phyloP scores from a whole-genome alignment of 108 stramenopile species.

The Bacterosira constricta region DNA sequence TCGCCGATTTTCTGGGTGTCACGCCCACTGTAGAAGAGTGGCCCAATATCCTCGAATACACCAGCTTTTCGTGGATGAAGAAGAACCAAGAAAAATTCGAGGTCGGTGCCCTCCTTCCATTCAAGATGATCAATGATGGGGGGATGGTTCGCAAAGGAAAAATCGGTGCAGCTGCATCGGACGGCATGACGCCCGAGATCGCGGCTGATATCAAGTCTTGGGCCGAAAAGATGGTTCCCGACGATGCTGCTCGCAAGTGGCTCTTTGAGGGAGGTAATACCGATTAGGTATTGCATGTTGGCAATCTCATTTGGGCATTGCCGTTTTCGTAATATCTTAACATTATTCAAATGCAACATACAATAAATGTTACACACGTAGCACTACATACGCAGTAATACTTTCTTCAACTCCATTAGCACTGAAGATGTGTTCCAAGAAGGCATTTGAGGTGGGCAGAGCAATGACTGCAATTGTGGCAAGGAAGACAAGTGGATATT shows the following conservation, averaged over 20 bases:
- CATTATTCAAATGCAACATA: too few relatives aligned
- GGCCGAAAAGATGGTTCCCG: constrained; percentile 1
- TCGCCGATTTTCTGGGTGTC: constrained; percentile 15
- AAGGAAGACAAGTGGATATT: too few relatives aligned
- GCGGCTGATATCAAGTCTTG: constrained; percentile 2
- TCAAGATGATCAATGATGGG: not conserved
- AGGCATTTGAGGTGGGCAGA: too few relatives aligned
- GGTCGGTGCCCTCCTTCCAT: not conserved
- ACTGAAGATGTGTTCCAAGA: too few relatives aligned
- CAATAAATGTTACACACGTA: too few relatives aligned
- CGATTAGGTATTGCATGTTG: too few relatives aligned
- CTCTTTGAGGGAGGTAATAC: constrained; percentile 17
- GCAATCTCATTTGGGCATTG: too few relatives aligned
- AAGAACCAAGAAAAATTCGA: constrained; percentile 8
- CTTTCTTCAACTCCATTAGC: too few relatives aligned
- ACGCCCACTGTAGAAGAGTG: constrained; percentile 14
- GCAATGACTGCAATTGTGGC: too few relatives aligned
- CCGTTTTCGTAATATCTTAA: too few relatives aligned
- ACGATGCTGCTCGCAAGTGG: constrained; percentile 11
- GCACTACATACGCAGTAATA: too few relatives aligned
- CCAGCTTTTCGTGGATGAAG: constrained; percentile 26
- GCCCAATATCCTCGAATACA: constrained; percentile 8
- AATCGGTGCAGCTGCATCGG: not conserved
- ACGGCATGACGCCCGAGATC: constrained; percentile 17
- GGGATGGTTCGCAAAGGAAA: constrained; percentile 15